Evolutionary conservation across 1,284 basidiomycete genomes (phyloP), one percentile per base, ranked within the genome.

Genomic region (Veloboletus limbatus): DNA sequence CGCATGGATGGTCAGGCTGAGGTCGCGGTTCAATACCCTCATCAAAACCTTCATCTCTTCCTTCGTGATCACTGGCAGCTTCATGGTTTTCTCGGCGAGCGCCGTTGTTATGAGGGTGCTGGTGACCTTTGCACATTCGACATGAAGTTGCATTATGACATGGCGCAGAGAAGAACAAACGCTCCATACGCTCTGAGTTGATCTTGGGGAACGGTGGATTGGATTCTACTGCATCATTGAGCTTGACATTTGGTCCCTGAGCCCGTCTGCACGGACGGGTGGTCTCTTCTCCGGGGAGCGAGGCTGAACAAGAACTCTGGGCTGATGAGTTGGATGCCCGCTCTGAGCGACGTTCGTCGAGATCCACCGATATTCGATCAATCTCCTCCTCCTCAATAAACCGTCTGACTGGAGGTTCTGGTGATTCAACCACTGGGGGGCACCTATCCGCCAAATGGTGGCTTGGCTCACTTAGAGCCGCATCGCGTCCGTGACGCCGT

Each of bases 121-220:
- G 34, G 13, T 17, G 33, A 21, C 36, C 24, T 17, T 77, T 76
- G 54, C 87, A 90, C 34, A 79, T 74, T 3, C 72, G 77, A 56
- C 87, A 90, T 1, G 81, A 86, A 47, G 74, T 74, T 13, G 73
- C 71, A 51, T 88, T 79, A 54, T 90, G 87, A 30, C 79, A 81
- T 1, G 81, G 82, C 1, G 78, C 83, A 48, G 84, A 82, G 68
- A 92, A 92, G 71, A 93, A 93, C 42, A 92, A 68, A 0, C 77
- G 73, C 59, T 93, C 90, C 34, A 92, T 75, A 31, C 75, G 79
- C 36, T 79, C 79, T 9, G 88, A 86, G 13, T 82, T 79, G 40
- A 93, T 92, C 50, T 82, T 80, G 1, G 91, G 91, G 70, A 93
- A 92, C 0, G 89, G 85, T 1, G 81, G 74, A 31, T 43, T 48